Conservation (phyloP, 352 stramenopile species). For the Globisporangium radiosum region DNA sequence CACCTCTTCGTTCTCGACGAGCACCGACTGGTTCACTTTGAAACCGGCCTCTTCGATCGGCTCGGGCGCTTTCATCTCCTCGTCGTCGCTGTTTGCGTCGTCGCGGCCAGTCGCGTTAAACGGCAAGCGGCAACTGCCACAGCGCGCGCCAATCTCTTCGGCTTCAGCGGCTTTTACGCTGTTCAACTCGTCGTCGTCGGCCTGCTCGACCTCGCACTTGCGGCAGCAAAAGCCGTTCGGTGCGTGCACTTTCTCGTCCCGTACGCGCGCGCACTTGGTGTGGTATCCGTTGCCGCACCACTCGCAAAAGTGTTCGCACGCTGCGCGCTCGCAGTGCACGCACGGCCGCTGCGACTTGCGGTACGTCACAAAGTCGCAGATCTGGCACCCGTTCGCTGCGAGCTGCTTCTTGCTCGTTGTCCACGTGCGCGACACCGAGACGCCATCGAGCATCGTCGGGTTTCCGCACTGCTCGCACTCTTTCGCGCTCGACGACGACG, state of each 20-base stretch:
- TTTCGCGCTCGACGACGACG: conserved; percentile 14
- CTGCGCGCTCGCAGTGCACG: conserved; percentile 44
- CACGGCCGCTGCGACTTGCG: conserved; percentile 64
- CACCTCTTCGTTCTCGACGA: conserved; percentile 83
- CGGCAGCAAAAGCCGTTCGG: conserved; percentile 66
- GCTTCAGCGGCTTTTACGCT: conserved; percentile 23
- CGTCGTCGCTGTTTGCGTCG: conserved; percentile 8
- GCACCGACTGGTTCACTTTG: conserved; percentile 76
- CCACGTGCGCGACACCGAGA: conserved; percentile 31
- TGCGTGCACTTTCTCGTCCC: conserved; percentile 44
- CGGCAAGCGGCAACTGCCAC: conserved; percentile 50
- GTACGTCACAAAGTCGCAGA: conserved; percentile 76
- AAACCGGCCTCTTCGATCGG: conserved; percentile 33
- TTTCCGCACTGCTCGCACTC: conserved; percentile 53
- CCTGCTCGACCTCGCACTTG: conserved; percentile 64
- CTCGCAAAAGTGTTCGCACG: conserved; percentile 80
- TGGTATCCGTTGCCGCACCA: conserved; percentile 82
- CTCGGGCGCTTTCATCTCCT: not conserved
- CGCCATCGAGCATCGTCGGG: conserved; percentile 23
- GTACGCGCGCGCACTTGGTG: conserved; percentile 48
- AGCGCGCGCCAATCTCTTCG: conserved; percentile 57
- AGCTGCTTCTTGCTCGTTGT: conserved; percentile 39
- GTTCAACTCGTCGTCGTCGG: conserved; percentile 32
- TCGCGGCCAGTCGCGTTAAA: conserved; percentile 38
- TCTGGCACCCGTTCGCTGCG: conserved; percentile 53